Evolutionary conservation across 75 land plant species (phyloP).

Genomic region (Azolla pinnata): DNA sequence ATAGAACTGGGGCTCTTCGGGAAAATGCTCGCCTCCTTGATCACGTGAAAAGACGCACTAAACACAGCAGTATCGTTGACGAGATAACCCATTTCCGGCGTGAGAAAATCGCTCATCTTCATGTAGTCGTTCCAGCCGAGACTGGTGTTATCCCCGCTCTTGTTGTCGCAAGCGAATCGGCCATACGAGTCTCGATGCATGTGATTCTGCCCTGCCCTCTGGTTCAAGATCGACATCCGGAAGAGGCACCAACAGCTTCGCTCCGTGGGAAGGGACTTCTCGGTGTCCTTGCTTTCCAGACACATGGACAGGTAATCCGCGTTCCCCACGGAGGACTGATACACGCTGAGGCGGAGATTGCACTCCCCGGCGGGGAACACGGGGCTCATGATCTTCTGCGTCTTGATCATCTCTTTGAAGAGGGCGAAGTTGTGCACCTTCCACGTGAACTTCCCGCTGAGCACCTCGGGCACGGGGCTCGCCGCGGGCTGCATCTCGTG

Average conservation of each 20-base stretch:
- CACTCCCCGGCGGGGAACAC: constrained; percentile 48
- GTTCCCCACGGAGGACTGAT: constrained; percentile 39
- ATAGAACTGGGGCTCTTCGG: constrained; percentile 25
- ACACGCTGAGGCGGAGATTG: constrained; percentile 38
- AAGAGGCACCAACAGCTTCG: constrained; percentile 52
- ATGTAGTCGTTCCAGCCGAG: constrained; percentile 52
- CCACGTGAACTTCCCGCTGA: constrained; percentile 48
- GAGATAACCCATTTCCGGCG: constrained; percentile 41
- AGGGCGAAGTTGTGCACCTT: constrained; percentile 43
- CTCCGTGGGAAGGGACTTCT: constrained; percentile 28
- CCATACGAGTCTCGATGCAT: constrained; percentile 50
- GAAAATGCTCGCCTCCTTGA: constrained; percentile 44
- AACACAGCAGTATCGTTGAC: constrained; percentile 41
- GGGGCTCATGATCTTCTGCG: constrained; percentile 52
- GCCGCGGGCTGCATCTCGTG: constrained; percentile 29
- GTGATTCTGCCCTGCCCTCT: constrained; percentile 37
- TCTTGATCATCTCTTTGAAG: constrained; percentile 47
- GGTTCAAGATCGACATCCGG: constrained; percentile 43
- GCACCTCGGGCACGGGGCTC: constrained; percentile 36
- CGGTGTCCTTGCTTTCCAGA: constrained; percentile 46
- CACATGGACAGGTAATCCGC: constrained; percentile 45
- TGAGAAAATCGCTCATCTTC: constrained; percentile 41
- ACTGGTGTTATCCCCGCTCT: constrained; percentile 44
- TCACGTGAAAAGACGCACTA: constrained; percentile 45
- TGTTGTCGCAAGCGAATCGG: constrained; percentile 40